Conservation (phyloP, 306 rosid genomes). For the Trifolium repens region DNA sequence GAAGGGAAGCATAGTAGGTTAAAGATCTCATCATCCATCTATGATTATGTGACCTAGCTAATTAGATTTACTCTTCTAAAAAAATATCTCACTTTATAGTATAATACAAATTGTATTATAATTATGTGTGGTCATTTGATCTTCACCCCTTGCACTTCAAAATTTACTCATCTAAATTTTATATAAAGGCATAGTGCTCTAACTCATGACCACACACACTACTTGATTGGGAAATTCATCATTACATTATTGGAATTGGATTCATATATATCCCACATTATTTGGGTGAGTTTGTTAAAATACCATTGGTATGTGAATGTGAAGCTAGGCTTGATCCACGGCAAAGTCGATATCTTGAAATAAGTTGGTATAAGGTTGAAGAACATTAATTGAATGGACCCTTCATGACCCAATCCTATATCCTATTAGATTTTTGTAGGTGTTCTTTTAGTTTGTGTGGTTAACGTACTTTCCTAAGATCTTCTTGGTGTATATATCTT, state of each 20-base stretch:
- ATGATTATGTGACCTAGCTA: too few relatives aligned
- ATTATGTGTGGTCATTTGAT: background rate
- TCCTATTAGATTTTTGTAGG: conserved; percentile 21
- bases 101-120: too few relatives aligned
- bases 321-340: conserved; percentile 36
- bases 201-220: background rate
- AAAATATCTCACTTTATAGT: too few relatives aligned
- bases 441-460: conserved; percentile 27
- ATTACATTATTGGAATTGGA: too few relatives aligned
- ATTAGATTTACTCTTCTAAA: background rate
- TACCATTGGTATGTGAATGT: conserved; percentile 1
- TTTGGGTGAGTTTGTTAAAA: conserved; percentile 38
- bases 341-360: conserved; percentile 46
- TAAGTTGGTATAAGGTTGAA: conserved; percentile 43
- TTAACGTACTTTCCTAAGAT: conserved; percentile 20
- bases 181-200: background rate
- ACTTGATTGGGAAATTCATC: background rate
- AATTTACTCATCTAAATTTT: background rate
- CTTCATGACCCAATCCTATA: conserved; percentile 14
- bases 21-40: too few relatives aligned
- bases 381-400: conserved; percentile 40
- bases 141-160: background rate
- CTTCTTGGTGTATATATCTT: conserved; percentile 8
- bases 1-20: too few relatives aligned
- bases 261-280: background rate